These are phyloP conservation scores for Canavalia ensiformis DNA, from an alignment of 306 rosid species.

Conservation along the genomic window DNA sequence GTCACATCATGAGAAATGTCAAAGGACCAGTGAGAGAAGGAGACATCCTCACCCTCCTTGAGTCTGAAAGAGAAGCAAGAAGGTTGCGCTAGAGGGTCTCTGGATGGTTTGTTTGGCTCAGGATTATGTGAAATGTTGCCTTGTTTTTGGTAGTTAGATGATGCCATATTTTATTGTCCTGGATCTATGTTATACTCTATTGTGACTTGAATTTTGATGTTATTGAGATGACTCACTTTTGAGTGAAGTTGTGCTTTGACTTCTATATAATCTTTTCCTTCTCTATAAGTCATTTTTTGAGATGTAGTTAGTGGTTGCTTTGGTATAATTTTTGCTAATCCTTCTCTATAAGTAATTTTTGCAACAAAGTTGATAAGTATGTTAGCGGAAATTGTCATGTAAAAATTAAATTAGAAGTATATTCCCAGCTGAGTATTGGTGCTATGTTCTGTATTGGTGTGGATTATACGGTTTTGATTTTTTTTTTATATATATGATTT, in stretches of 20 bases:
- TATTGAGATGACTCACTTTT: conserved; percentile 9
- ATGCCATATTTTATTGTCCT: conserved; percentile 14
- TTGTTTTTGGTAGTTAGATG: conserved; percentile 12
- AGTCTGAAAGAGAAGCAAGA: conserved; percentile 68
- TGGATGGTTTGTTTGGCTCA: background rate
- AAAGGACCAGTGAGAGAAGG: conserved; percentile 64
- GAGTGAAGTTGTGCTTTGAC: conserved; percentile 6
- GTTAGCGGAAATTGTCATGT: no score
- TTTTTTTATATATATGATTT: no score
- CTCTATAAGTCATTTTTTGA: background rate
- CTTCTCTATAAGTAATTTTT: background rate
- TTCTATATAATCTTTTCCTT: background rate
- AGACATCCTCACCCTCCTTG: conserved; percentile 60
- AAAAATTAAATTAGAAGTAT: no score
- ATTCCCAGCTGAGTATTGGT: no score
- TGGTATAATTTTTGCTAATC: background rate
- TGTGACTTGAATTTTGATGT: conserved; percentile 20
- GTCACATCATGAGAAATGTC: conserved; percentile 64
- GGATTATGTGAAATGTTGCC: background rate
- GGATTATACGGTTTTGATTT: no score
- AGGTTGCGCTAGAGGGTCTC: conserved; percentile 57
- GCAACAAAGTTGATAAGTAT: no score
- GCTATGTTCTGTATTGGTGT: no score
- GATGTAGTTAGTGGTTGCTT: background rate
- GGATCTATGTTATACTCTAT: conserved; percentile 13